phyloP scores from a whole-genome alignment of 345 rosid genomes.

The Geranium rotundifolium region DNA sequence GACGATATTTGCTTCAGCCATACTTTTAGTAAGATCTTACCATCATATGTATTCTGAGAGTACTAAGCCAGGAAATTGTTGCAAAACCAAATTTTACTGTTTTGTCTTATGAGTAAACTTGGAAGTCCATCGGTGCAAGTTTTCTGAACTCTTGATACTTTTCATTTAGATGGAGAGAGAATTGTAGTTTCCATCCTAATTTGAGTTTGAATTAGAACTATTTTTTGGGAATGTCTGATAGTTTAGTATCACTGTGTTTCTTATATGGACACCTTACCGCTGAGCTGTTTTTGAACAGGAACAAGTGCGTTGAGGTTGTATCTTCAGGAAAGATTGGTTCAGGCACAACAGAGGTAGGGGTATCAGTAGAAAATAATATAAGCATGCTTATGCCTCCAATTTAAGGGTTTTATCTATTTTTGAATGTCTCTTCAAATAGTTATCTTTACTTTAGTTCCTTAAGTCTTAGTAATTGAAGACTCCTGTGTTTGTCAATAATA shows the following conservation, averaged over 20 bases:
- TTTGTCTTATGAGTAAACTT: no score
- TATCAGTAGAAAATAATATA: slow-evolving; percentile 3
- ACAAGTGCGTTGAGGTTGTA: slow-evolving; percentile 43
- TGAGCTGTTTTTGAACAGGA: slow-evolving; percentile 28
- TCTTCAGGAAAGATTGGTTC: slow-evolving; percentile 62
- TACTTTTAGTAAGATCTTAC: no score
- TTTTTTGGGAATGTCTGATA: neutral
- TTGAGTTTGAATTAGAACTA: neutral
- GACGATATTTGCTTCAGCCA: no score
- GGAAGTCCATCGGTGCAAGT: no score
- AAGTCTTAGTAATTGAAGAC: no score
- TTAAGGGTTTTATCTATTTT: neutral
- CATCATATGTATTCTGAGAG: no score
- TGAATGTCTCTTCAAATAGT: neutral
- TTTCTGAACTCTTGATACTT: no score
- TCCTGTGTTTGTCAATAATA: neutral
- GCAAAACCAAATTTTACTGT: no score
- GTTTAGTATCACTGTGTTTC: neutral
- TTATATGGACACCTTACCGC: slow-evolving; percentile 1
- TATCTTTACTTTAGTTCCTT: neutral
- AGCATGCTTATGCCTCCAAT: neutral
- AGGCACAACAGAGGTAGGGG: slow-evolving; percentile 81
- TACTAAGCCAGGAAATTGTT: no score
- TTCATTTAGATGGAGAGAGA: no score
- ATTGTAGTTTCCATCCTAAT: no score